Evolutionary conservation across 208 protist species (phyloP), one percentile per base, ranked within the genome.

Genomic region (Trypanosoma congolense): DNA sequence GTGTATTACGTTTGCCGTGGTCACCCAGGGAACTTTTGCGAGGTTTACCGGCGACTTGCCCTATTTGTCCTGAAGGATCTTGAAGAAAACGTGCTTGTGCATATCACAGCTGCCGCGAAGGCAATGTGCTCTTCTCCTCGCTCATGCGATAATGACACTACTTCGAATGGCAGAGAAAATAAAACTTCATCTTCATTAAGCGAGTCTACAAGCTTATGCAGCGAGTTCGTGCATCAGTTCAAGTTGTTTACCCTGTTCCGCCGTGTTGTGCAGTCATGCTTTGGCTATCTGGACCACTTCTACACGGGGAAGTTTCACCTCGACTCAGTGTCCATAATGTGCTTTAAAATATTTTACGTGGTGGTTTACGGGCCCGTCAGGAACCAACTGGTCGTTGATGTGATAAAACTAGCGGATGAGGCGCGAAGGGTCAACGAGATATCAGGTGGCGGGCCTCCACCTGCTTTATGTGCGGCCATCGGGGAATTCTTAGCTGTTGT

Each of bases 241-340:
- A 62, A 51, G 10, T 69, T 68, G 16, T 91, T 88, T 28, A 55
- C 64, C 21, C 21, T 67, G 12, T 88, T 92, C 30, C 68, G 76
- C 54, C 58, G 72, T 9, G 70, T 83, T 22, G 80, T 83, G 8
- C 58, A 83, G n/a, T 92, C 84, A 16, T 84, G 79, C 53, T 92
- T 94, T 54, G 59, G 76, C 28, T 94, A 92, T 67, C 70, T 94
- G 0, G 81, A 94, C 61, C 80, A 90, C 63, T 85, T 80, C 71
- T 88, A 87, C 64, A 83, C 76, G 0, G 46, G 55, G 19, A 70
- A 75, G 29, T 83, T 70, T 25, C 64, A 68, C 22, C 75, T 91
- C 56, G 83, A 91, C 62, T 70, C 70, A n/a, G 61, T 94, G 22
- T 67, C 67, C 8, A 64, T 73, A 36, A 65, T 92, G 70, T 90